These are phyloP conservation scores for Leccinum insigne DNA, from an alignment of 1,284 basidiomycete genomes.

Conservation along the genomic window DNA sequence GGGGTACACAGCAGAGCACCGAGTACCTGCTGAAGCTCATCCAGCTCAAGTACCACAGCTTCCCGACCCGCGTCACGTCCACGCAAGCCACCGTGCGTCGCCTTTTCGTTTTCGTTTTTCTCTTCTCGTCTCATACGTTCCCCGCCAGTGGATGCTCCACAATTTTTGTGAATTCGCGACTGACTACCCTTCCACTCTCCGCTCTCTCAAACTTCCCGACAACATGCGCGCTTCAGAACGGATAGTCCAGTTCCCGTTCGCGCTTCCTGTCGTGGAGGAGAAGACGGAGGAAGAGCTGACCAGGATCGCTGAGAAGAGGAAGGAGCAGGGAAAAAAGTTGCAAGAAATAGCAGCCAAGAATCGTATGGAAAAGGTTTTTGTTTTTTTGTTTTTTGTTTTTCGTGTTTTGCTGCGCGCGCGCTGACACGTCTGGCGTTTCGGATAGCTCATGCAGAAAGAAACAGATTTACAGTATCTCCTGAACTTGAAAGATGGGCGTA, in stretches of 20 bases:
- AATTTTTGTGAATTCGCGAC: slow-evolving; percentile 85
- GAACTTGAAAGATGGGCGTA: slow-evolving; percentile 65
- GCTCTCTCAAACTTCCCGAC: slow-evolving; percentile 52
- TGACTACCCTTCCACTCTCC: slow-evolving; percentile 76
- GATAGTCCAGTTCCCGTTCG: slow-evolving; percentile 87
- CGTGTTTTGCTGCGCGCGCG: neutral
- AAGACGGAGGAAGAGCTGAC: slow-evolving; percentile 92
- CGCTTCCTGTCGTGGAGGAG: slow-evolving; percentile 69
- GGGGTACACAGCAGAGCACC: slow-evolving; percentile 89
- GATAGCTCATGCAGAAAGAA: slow-evolving; percentile 77
- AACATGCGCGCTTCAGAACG: slow-evolving; percentile 68
- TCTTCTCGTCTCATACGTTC: neutral
- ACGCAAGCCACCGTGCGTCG: slow-evolving; percentile 55
- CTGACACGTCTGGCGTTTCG: neutral
- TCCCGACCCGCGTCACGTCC: slow-evolving; percentile 63
- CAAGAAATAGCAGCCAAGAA: slow-evolving; percentile 94
- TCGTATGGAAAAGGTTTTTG: slow-evolving; percentile 76
- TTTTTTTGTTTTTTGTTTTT: slow-evolving; percentile 24
- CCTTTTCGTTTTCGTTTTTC: neutral
- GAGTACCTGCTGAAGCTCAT: slow-evolving; percentile 85
- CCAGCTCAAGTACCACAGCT: slow-evolving; percentile 95
- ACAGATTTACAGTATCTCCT: slow-evolving; percentile 77
- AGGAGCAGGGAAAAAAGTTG: slow-evolving; percentile 84
- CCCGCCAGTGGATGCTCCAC: slow-evolving; percentile 81
- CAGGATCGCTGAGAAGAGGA: slow-evolving; percentile 74